Evolutionary conservation across 2,329 filamentous ascomycete genomes (phyloP), one percentile per base, ranked within the genome.

Genomic region (Penicillium psychrosexuale): DNA sequence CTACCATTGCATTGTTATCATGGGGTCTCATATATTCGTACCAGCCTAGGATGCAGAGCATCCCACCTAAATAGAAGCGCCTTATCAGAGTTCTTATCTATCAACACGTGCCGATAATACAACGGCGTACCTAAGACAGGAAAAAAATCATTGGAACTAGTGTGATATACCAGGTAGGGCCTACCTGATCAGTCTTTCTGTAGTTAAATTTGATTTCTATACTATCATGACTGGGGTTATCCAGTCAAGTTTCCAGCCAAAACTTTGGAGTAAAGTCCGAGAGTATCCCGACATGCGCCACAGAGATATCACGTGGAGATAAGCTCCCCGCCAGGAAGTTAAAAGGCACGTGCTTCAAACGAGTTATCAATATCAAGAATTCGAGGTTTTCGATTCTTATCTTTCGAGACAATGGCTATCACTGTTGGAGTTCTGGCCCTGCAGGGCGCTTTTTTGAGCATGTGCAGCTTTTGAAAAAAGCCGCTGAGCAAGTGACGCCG

Each of bases 391-490:
- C 43, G 37, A 31, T 46, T 49, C 47, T 37, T 40, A 19, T 17
- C 4, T 30, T 36, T 59, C 53, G 50, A 61, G 67, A 69, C n/a
- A 65, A 67, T 61, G 61, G 59, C 56, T 30, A 72, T 84, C 53
- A 84, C 80, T 15, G 77, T 87, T 44, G 84, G 84, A 60, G 84
- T 87, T 33, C 78, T 87, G 36, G 85, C 94, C 62, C 83, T 99
- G 17, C 94, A 99, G 75, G 94, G 94, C 65, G 93, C 92, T 55
- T 97, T 97, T 82, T 85, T 66, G 93, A 99, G 73, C 93, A 99
- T 77, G 72, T 96, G 54, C 80, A 84, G 61, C 83, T 96, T 36
- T 80, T 97, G 36, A 82, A 82, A 61, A 81, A 83, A 59, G 91
- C 92, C 6, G 82, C 85, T 2, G 69, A 49, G 53, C 59, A 58